These are phyloP conservation scores for Yueomyces sinensis DNA, from an alignment of 805 yeast genomes.

Conservation along the genomic window DNA sequence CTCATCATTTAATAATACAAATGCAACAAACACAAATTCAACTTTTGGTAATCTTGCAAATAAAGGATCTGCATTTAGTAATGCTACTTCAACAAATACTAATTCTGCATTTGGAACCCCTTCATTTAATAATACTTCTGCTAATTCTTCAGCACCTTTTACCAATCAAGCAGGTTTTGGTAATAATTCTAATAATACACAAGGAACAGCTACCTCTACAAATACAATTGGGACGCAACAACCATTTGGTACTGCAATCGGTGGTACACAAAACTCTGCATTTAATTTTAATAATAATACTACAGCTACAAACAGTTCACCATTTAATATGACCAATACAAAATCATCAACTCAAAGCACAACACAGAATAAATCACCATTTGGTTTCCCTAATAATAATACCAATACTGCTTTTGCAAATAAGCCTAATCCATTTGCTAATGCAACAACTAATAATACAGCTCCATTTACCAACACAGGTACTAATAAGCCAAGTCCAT, in stretches of 20 bases:
- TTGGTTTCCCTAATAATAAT: neutral
- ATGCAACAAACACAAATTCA: conserved; percentile 1
- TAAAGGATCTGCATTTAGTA: neutral
- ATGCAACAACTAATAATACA: conserved; percentile 5
- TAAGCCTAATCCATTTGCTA: conserved; percentile 2
- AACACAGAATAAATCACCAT: neutral
- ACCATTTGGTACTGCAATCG: neutral
- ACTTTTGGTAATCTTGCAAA: neutral
- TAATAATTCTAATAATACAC: neutral
- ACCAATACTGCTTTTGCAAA: conserved; percentile 4
- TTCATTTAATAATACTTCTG: neutral
- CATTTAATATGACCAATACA: neutral
- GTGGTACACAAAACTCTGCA: neutral
- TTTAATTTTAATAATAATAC: neutral
- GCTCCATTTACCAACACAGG: conserved; percentile 12
- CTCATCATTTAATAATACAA: conserved; percentile 8
- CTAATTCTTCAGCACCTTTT: neutral
- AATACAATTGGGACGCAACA: neutral
- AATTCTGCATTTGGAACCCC: neutral
- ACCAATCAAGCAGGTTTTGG: neutral
- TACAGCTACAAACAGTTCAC: neutral
- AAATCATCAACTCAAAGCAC: neutral
- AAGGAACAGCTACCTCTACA: neutral
- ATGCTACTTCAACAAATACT: neutral
- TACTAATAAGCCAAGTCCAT: conserved; percentile 4